Percentiles rank a stretch among this genome's conserved stretches.
Conservation (phyloP, 306 rosid genomes). For the Pyrus betulifolia region DNA sequence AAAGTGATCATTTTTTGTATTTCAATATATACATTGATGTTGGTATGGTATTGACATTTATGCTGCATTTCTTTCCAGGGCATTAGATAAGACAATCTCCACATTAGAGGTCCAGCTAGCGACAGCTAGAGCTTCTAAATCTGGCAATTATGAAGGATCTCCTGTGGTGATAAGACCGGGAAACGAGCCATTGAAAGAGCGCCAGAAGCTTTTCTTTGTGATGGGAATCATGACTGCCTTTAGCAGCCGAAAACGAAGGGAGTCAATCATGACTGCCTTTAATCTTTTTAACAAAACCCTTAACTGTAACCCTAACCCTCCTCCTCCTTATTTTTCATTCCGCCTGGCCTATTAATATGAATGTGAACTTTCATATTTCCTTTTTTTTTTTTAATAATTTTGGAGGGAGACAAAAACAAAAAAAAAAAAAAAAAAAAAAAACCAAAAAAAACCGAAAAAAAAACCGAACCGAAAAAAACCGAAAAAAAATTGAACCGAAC, state of each 20-base stretch:
- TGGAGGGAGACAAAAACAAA: no score
- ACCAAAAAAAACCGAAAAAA: no score
- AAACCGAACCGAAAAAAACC: no score
- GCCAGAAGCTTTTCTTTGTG: constrained; percentile 50
- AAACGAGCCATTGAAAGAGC: constrained; percentile 26
- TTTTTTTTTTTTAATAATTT: no score
- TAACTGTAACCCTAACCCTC: no score
- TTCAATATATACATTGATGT: background rate
- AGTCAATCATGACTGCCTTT: no score
- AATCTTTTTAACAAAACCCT: no score
- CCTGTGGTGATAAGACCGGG: constrained; percentile 20
- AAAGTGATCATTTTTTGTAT: background rate
- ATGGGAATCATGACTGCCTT: constrained; percentile 61
- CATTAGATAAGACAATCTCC: constrained; percentile 50
- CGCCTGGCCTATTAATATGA: no score
- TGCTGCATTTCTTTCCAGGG: constrained; percentile 23
- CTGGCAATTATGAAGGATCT: constrained; percentile 27
- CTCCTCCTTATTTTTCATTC: no score
- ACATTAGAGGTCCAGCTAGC: constrained; percentile 57
- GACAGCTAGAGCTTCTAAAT: constrained; percentile 45
- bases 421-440: no score
- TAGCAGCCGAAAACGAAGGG: constrained; percentile 59
- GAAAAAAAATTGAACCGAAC: no score
- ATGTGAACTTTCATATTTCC: no score
- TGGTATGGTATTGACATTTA: background rate